These are phyloP conservation scores for Cryptococcus hybrid DNA, from an alignment of 1,284 basidiomycete species.

Conservation along the genomic window DNA sequence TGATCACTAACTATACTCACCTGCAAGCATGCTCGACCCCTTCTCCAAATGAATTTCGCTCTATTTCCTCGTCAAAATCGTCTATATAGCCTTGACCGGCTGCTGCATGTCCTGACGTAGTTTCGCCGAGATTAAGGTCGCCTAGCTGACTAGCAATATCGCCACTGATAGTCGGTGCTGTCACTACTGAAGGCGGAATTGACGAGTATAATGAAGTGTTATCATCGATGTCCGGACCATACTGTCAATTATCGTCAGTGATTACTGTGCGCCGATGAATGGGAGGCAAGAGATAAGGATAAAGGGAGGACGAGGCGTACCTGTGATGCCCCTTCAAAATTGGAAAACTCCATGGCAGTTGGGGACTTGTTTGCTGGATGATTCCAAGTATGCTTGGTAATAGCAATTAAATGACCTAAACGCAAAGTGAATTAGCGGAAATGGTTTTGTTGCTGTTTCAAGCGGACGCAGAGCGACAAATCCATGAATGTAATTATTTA, in stretches of 20 bases:
- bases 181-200: constrained; percentile 19
- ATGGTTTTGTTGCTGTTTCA: too few relatives aligned
- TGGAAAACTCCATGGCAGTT: constrained; percentile 67
- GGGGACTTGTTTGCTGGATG: too few relatives aligned
- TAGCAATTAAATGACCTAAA: too few relatives aligned
- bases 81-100: constrained; percentile 13
- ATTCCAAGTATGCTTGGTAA: too few relatives aligned
- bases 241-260: constrained; percentile 51
- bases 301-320: constrained; percentile 21
- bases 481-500: too few relatives aligned
- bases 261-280: neutral
- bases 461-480: too few relatives aligned
- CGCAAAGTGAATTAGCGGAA: too few relatives aligned
- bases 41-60: constrained; percentile 77
- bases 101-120: neutral
- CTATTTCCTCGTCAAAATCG: constrained; percentile 71
- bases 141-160: constrained; percentile 13
- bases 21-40: constrained; percentile 92
- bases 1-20: too few relatives aligned
- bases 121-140: constrained; percentile 7
- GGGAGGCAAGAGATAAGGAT: neutral
- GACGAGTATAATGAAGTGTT: constrained; percentile 67
- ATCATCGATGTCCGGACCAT: constrained; percentile 67
- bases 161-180: constrained; percentile 13
- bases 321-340: constrained; percentile 62